Base-by-base conservation (phyloP, 768 basidiomycete genomes). In the Naematelia encephala region DNA sequence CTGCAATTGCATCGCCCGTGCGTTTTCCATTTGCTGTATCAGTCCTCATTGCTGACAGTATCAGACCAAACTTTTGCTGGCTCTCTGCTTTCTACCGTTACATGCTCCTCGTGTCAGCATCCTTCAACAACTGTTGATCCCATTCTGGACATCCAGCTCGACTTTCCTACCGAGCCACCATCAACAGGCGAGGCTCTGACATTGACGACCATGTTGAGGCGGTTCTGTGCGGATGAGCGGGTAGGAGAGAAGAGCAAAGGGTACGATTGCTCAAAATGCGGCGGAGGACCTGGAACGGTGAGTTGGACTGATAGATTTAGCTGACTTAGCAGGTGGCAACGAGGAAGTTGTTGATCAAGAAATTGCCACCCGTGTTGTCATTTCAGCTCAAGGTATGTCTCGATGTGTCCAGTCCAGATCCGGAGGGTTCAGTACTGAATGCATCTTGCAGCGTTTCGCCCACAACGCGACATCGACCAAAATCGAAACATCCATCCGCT, bases 91-190 rank as follows among this genome's bases (percentile, higher is more conserved):
- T 92, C 90, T 63, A 89, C 94, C 47, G 88, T 97, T 49, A 86
- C 83, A 34, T 98, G 94, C 70, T 89, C 88, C 56, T 81, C 87
- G 5, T 98, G 94, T 73, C 84, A 85, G 3, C 87, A 84, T 57
- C 82, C 84, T 3, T 91, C 86, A 0, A 86, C 82, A 28, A 90
- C 90, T 1, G 78, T 87, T 42, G 94, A 98, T 67, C 90, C 91
- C 11, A 89, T 92, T 80, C 80, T 97, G 21, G 93, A 97, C 63
- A 82, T 97, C 62, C 91, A 88, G 64, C 82, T 98, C 22, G 91
- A 93, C 71, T 78, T 98, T 60, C 85, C 83, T 54, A 80, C 58
- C 11, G 49, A 48, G 25, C n/a, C 49, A 34, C 49, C 51, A 4
- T 19, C 51, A 10, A 29, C 27, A 56, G 75, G 78, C 8, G 78